Percentiles rank a stretch among this genome's conserved stretches.
Conservation (phyloP, 225 moss, liverwort and hornwort species). For the Ulota crispa region DNA sequence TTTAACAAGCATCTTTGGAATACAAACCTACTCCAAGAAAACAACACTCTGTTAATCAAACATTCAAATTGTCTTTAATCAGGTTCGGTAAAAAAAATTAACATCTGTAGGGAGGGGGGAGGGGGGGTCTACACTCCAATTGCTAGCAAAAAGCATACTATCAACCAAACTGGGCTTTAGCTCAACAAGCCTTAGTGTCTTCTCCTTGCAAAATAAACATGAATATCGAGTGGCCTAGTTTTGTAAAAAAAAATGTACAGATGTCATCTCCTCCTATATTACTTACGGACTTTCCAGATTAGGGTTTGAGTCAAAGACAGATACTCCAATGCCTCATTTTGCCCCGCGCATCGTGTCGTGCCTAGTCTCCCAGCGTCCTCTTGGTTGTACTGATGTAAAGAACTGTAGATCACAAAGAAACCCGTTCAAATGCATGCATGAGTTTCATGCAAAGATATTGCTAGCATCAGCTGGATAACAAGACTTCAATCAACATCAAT, state of each 20-base stretch:
- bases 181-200: conserved; percentile 22
- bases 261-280: conserved; percentile 14
- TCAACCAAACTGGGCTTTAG: conserved; percentile 32
- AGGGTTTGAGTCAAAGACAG: conserved; percentile 14
- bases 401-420: conserved; percentile 48
- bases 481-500: neutral
- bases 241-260: conserved; percentile 31
- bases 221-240: conserved; percentile 20
- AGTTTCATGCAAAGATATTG: neutral
- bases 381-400: conserved; percentile 93
- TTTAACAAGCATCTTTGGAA: neutral
- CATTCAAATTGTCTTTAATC: conserved; percentile 3
- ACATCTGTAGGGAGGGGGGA: conserved; percentile 9
- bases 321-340: conserved; percentile 6
- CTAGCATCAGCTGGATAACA: neutral
- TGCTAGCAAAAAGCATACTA: conserved; percentile 24
- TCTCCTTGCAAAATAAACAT: conserved; percentile 27
- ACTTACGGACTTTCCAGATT: conserved; percentile 16
- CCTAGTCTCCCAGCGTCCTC: conserved; percentile 78
- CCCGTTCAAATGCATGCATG: neutral
- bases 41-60: neutral
- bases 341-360: conserved; percentile 31
- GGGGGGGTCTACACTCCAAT: conserved; percentile 19
- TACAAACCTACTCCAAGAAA: conserved; percentile 15
- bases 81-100: conserved; percentile 7